Base-by-base conservation (phyloP, 345 rosid species). In the Euphorbia tirucalli region DNA sequence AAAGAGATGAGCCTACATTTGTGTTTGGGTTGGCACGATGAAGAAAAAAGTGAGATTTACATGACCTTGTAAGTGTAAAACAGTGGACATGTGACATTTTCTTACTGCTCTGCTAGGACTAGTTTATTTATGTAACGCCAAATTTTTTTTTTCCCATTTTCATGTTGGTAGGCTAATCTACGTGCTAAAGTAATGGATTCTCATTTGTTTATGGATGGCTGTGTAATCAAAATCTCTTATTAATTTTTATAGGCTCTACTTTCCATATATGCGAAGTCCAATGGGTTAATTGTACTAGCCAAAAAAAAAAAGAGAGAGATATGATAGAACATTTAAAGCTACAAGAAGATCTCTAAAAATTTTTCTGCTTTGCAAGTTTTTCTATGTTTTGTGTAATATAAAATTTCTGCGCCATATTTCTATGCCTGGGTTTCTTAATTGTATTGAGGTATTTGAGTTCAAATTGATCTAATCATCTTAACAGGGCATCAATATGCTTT, bases 401-500 rank as follows among this genome's bases (percentile, higher is more conserved):
- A 31, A 1, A 14, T 37, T 5, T 63, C 46, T 7, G 5, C 14
- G 37, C 7, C 49, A 21, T 63, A 39, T 39, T n/a, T 11, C 11
- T 31, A 11, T 44, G 27, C 18, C 50, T 30, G 54, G 4, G 50
- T 19, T 8, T 11, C 28, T 59, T 74, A 13, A 18, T 52, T 50
- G 48, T 21, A 39, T 14, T 7, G 25, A 35, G 65, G 37, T 65
- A 28, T 62, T 37, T 69, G 48, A 39, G 56, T 76, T 41, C 28
- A 61, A 71, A 35, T 41, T 79, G 80, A 27, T 52, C 65, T 64
- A 18, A 28, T 37, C 59, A 58, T 69, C 5, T 18, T 66, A 25
- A 63, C 74, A 94, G 98, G 98, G 98, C 8, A 85, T 87, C 49
- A 87, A 92, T 79, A 85, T 90, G 73, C 80, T 87, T 68, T 87